Base-by-base conservation (phyloP, 1,139 yeast species). In the Debaryomycetaceae sp. region DNA sequence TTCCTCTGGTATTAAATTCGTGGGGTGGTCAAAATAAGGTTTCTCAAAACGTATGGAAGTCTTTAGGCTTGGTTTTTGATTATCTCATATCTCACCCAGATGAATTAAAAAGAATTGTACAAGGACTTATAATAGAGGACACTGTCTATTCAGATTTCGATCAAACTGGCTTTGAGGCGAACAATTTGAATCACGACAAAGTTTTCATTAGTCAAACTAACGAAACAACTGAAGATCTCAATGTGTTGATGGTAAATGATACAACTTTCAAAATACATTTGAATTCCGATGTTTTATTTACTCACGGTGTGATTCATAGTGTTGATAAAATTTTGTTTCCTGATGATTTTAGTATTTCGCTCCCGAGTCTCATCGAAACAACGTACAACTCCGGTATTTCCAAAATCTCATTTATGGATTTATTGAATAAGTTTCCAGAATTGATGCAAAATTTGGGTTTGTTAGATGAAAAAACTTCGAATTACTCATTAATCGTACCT, bases 231-330 rank as follows among this genome's bases (percentile, higher is more conserved):
- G 13, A 33, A 2, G n/a, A 17, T 26, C 7, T 11, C 19, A n/a
- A 26, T 13, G 26, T 26, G 7, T 22, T 22, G 26, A 15, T 8
- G 8, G 17, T 35, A 4, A 35, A 35, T 31, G 48, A 51, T 30
- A 61, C 71, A 1, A 38, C 43, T 6, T 37, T 70, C 9, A 44
- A 59, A 9, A 42, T 71, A 2, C 68, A 70, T 0, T 67, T 71
- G 37, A 73, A 79, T 44, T 68, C 80, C 1, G 97, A 92, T 56
- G 73, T 88, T 6, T 58, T 92, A 14, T 91, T 87, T 57, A 81
- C 78, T 45, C 83, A 85, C 54, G 98, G 98, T 1, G 96, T 91
- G 0, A 78, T 87, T 2, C 98, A 89, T 56, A 79, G 91, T 1
- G 65, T 86, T 5, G 65, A 72, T 34, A 60, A 72, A 8, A 68